A percentile compares a stretch with the other conserved stretches of the same genome.
Conservation (phyloP, 2,329 filamentous ascomycete species). For the Parasarocladium wereldwijsianum region DNA sequence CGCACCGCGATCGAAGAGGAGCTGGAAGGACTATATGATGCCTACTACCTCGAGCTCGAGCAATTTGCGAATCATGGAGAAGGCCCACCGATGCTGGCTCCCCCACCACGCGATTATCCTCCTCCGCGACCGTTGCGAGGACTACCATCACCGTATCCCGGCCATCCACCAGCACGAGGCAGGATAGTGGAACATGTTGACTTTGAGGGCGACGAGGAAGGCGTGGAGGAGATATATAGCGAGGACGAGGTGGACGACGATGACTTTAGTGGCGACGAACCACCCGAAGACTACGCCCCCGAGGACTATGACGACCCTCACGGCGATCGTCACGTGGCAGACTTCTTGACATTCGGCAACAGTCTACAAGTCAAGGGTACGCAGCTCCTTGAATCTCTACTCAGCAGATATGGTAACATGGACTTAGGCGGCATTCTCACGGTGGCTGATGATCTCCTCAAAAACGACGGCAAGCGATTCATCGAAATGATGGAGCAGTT, state of each 20-base stretch:
- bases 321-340: conserved; percentile 52
- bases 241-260: conserved; percentile 41
- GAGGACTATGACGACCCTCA: conserved; percentile 20
- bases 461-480: conserved; percentile 98
- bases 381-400: conserved; percentile 29
- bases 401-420: conserved; percentile 30
- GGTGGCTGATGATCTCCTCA: conserved; percentile 92
- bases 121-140: conserved; percentile 44
- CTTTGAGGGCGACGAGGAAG: conserved; percentile 40
- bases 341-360: conserved; percentile 96
- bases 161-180: conserved; percentile 58
- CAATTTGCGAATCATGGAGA: conserved; percentile 84
- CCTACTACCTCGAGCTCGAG: conserved; percentile 95
- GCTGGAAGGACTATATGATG: conserved; percentile 91
- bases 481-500: conserved; percentile 99
- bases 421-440: conserved; percentile 86
- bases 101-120: conserved; percentile 42
- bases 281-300: conserved; percentile 54
- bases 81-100: conserved; percentile 36
- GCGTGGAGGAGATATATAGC: conserved; percentile 27
- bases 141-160: conserved; percentile 41
- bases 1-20: conserved; percentile 96
- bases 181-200: conserved; percentile 56
- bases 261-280: conserved; percentile 50
- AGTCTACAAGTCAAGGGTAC: conserved; percentile 84